Evolutionary conservation across 495 filamentous ascomycete genomes (phyloP), one percentile per base, ranked within the genome.

Genomic region (Oleoguttula mirabilis): DNA sequence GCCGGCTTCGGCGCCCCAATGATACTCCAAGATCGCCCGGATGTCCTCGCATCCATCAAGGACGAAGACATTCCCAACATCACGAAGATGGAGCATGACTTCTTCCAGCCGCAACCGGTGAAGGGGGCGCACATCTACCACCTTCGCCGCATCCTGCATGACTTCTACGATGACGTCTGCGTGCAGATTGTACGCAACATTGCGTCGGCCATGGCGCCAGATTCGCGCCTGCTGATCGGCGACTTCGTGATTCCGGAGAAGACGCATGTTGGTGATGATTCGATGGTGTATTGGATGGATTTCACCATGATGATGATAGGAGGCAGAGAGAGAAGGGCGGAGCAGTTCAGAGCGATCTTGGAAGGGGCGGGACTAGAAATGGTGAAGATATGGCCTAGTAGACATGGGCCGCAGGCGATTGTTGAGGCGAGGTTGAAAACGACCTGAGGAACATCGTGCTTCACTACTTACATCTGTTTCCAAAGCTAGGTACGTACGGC

Each of bases 21-120:
- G 15, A 36, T 51, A 7, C 32, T 51, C 3, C 48, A 51, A 31
- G 48, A 51, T 27, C 28, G 41, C 4, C 41, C 47, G 16, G 45
- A 42, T 16, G 45, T 48, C 10, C 17, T 48, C 14, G 45, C 17
- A 10, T 20, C 30, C 3, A 37, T 48, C 22, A 5, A 11, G 3
- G 22, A 41, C 17, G 36, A 48, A 2, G 25, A 31, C 11, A 43
- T 42, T 14, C 45, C 45, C n/a, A 11, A 37, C 20, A 23, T 50
- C 8, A 40, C 25, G 12, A 39, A 38, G 41, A 45, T 50, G 31
- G 4, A 17, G 17, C 36, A 51, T 31, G 43, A 51, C 43, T 51
- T 51, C 28, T 25, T 32, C 10, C 34, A 14, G 2, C 35, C 42
- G 24, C 48, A 51, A 35, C 48, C 48, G n/a, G 21, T 45, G 17